phyloP scores from a whole-genome alignment of 352 stramenopile genomes.

The Globisporangium ultimum region DNA sequence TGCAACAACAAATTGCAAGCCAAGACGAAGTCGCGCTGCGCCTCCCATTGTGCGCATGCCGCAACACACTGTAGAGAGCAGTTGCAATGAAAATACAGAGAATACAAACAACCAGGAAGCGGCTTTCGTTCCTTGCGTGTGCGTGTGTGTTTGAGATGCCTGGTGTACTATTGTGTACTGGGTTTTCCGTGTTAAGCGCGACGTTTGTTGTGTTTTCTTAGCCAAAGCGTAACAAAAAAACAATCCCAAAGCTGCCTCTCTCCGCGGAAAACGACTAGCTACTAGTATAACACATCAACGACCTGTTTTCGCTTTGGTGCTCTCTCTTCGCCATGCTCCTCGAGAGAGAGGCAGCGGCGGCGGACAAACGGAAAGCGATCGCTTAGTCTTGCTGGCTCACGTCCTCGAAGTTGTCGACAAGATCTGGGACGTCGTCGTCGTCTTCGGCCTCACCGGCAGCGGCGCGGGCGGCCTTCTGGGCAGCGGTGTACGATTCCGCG shows the following conservation, averaged over 20 bases:
- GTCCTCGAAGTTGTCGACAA: conserved; percentile 99
- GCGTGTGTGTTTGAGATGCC: conserved; percentile 30
- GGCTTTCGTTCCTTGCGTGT: conserved; percentile 1
- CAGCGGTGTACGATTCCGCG: conserved; percentile 84
- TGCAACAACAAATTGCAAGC: too few species aligned
- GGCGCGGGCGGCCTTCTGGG: conserved; percentile 76
- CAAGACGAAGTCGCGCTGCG: too few species aligned
- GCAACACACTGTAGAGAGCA: too few species aligned
- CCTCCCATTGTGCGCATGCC: too few species aligned
- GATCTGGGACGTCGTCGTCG: conserved; percentile 96
- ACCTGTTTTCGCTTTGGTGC: conserved; percentile 1
- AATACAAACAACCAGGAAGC: conserved; percentile 4
- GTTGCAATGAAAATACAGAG: too few species aligned
- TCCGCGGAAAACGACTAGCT: conserved; percentile 14
- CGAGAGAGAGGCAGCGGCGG: background rate
- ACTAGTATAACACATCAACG: conserved; percentile 22
- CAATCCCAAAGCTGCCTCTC: background rate
- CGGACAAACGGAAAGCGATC: conserved; percentile 1
- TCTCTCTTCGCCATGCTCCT: background rate
- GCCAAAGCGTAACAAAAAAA: conserved; percentile 5
- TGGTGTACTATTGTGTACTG: conserved; percentile 65
- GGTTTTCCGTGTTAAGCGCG: conserved; percentile 45
- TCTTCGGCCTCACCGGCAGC: conserved; percentile 86
- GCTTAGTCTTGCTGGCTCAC: conserved; percentile 90
- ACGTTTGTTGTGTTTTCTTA: conserved; percentile 25